These are phyloP conservation scores for Phytophthora melonis DNA, from an alignment of 352 stramenopile species.

Conservation along the genomic window DNA sequence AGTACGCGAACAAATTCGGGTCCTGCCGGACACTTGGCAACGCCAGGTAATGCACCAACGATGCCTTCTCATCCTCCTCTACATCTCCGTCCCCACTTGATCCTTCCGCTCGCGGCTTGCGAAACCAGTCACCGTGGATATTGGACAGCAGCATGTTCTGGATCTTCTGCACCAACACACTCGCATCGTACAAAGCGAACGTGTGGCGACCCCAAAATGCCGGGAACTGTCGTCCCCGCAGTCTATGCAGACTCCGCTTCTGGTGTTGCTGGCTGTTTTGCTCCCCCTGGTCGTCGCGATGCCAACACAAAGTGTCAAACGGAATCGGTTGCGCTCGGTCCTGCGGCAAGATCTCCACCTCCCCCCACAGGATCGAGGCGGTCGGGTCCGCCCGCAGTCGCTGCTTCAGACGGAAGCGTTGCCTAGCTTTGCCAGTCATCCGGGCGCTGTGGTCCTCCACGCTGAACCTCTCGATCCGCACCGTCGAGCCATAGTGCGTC, in stretches of 20 bases:
- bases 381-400: constrained; percentile 27
- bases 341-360: constrained; percentile 77
- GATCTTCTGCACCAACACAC: constrained; percentile 66
- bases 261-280: constrained; percentile 4
- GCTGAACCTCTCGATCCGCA: constrained; percentile 75
- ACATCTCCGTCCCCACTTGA: constrained; percentile 16
- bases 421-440: constrained; percentile 70
- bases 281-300: constrained; percentile 5
- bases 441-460: constrained; percentile 49
- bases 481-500: constrained; percentile 66
- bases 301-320: constrained; percentile 40
- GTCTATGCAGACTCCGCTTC: constrained; percentile 23
- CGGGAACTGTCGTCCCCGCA: constrained; percentile 41
- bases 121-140: constrained; percentile 80
- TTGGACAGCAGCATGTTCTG: constrained; percentile 76
- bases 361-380: constrained; percentile 30
- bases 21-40: constrained; percentile 59
- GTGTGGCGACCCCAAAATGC: constrained; percentile 60
- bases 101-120: constrained; percentile 33
- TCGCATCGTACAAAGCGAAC: constrained; percentile 72
- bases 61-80: constrained; percentile 24
- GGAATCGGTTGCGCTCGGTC: constrained; percentile 49
- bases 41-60: constrained; percentile 43
- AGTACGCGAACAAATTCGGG: constrained; percentile 80
- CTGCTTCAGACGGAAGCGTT: constrained; percentile 66